phyloP scores from a whole-genome alignment of 2,329 filamentous ascomycete genomes.

The Penicillium polonicum region DNA sequence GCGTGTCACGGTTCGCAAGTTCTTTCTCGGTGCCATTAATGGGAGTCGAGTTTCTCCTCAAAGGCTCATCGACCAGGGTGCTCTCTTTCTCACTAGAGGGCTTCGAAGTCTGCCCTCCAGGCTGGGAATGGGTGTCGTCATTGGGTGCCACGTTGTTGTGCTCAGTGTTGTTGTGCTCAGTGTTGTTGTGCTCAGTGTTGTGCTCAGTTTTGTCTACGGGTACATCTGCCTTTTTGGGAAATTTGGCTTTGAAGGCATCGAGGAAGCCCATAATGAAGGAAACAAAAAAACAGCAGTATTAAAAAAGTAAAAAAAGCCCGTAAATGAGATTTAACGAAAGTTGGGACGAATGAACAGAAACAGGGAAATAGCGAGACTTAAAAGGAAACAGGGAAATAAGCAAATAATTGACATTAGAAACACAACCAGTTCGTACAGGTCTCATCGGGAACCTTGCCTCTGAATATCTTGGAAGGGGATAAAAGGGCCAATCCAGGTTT shows the following conservation, averaged over 20 bases:
- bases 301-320: not conserved
- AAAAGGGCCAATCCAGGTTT: slow-evolving; percentile 8
- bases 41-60: not conserved
- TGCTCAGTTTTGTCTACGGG: not conserved
- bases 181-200: not conserved
- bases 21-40: slow-evolving; percentile 12
- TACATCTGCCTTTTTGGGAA: slow-evolving; percentile 11
- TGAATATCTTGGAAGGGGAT: slow-evolving; percentile 7
- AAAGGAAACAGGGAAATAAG: slow-evolving; percentile 1
- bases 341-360: not conserved
- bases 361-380: not conserved
- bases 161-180: not conserved
- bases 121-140: slow-evolving; percentile 4
- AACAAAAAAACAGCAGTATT: not conserved
- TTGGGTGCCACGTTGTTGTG: not conserved
- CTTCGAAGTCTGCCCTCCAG: slow-evolving; percentile 6
- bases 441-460: slow-evolving; percentile 25
- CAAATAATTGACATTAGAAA: slow-evolving; percentile 19
- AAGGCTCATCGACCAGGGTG: slow-evolving; percentile 18
- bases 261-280: slow-evolving; percentile 6
- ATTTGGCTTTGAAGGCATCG: slow-evolving; percentile 6
- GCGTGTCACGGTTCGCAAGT: not conserved
- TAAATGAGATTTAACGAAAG: slow-evolving; percentile 1
- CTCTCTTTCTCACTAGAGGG: slow-evolving; percentile 26
- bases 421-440: slow-evolving; percentile 23